A percentile compares a stretch with the other conserved stretches of the same genome.
Conservation (phyloP, 2,329 filamentous ascomycete species). For the Curvularia sp. region DNA sequence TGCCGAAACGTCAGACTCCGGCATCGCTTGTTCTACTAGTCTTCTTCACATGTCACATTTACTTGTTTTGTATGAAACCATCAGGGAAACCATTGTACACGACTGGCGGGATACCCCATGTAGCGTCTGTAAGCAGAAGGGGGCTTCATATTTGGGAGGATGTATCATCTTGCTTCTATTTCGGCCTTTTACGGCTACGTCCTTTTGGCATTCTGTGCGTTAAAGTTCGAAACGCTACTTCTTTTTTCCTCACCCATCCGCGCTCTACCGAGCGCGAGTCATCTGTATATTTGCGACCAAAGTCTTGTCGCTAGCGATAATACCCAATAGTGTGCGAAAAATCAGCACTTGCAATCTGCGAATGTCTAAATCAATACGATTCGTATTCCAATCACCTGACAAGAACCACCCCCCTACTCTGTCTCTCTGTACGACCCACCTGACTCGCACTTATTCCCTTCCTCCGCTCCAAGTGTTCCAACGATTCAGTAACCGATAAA, state of each 20-base stretch:
- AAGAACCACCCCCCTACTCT: neutral
- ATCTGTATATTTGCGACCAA: constrained; percentile 15
- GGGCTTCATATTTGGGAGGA: constrained; percentile 4
- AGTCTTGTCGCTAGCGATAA: constrained; percentile 15
- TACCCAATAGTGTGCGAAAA: constrained; percentile 17
- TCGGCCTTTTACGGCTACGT: constrained; percentile 1
- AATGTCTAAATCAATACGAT: constrained; percentile 10
- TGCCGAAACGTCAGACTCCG: constrained; percentile 19
- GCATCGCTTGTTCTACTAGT: constrained; percentile 20
- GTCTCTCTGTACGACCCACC: neutral
- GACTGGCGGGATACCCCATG: constrained; percentile 26
- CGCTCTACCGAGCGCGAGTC: neutral
- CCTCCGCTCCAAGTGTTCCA: constrained; percentile 2
- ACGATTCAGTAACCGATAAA: neutral
- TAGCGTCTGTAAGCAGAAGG: constrained; percentile 15
- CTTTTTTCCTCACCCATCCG: neutral
- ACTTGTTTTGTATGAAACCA: constrained; percentile 14
- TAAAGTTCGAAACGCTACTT: constrained; percentile 15
- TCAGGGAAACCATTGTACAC: constrained; percentile 19
- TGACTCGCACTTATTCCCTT: constrained; percentile 2
- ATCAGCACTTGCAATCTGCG: constrained; percentile 13
- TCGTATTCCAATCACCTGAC: neutral
- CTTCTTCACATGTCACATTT: constrained; percentile 9
- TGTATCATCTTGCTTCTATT: constrained; percentile 11
- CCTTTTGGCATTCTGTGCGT: constrained; percentile 8